These are phyloP conservation scores for Phytophthora boehmeriae DNA, from an alignment of 352 stramenopile genomes.

Conservation along the genomic window DNA sequence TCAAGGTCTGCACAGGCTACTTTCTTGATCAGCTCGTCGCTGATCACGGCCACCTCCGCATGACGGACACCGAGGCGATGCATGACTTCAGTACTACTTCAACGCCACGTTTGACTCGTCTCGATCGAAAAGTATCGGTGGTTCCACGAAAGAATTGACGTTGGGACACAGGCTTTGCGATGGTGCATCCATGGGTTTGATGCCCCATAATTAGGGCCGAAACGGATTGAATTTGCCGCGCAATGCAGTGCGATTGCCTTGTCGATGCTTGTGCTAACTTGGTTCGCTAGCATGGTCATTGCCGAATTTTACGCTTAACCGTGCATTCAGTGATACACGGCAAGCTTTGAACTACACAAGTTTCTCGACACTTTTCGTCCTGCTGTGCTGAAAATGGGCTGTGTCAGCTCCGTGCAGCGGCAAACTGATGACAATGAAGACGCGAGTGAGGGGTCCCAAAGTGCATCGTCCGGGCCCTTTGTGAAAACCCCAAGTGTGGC, in stretches of 20 bases:
- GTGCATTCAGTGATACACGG: not conserved
- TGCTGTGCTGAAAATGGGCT: conserved; percentile 29
- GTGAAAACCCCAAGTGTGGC: conserved; percentile 42
- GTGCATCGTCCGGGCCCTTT: conserved; percentile 20
- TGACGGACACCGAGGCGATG: conserved; percentile 77
- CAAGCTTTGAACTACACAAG: not conserved
- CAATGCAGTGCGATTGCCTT: not conserved
- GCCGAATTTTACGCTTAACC: conserved; percentile 15
- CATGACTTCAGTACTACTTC: conserved; percentile 32
- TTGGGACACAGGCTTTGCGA: conserved; percentile 25
- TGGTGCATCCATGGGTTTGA: conserved; percentile 10
- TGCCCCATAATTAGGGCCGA: conserved; percentile 24
- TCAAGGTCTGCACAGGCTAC: conserved; percentile 65
- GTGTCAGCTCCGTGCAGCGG: conserved; percentile 37
- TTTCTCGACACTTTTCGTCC: conserved; percentile 1
- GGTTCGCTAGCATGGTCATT: conserved; percentile 14
- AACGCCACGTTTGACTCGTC: not conserved
- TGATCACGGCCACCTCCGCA: conserved; percentile 81
- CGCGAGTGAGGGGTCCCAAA: conserved; percentile 14
- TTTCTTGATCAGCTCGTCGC: conserved; percentile 80
- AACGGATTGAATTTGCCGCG: conserved; percentile 20
- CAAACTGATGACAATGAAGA: conserved; percentile 18
- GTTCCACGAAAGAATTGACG: conserved; percentile 8
- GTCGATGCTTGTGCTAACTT: conserved; percentile 13
- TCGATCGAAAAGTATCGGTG: not conserved